A percentile compares a stretch with the other conserved stretches of the same genome.
Evolutionary conservation across 495 filamentous ascomycete genomes (phyloP).

Genomic region (Schizothecium vesticola): DNA sequence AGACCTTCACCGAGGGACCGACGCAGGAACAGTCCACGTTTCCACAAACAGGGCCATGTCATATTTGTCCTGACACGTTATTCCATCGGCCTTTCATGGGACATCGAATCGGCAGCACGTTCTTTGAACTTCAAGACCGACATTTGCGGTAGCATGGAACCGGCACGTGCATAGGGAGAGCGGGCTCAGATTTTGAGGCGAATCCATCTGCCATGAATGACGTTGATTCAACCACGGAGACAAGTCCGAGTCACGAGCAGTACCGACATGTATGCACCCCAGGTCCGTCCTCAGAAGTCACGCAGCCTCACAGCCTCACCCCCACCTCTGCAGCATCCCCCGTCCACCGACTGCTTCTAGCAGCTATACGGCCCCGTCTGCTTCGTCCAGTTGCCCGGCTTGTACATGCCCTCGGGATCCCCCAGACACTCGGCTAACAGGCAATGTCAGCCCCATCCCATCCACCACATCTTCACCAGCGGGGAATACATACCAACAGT

Average conservation of each 20-base stretch:
- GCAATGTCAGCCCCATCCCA: conserved; percentile 14
- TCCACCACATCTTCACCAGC: no score
- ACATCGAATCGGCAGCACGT: no score
- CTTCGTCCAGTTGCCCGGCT: conserved; percentile 33
- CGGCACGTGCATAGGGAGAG: not conserved
- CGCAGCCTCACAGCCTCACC: not conserved
- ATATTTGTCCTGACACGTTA: no score
- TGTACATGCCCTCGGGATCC: conserved; percentile 42
- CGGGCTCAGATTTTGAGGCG: not conserved
- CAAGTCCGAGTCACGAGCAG: not conserved
- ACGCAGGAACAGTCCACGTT: not conserved
- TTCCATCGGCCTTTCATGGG: no score
- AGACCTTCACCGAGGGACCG: not conserved
- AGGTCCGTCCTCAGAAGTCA: not conserved
- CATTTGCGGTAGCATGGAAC: not conserved
- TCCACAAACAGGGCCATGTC: no score
- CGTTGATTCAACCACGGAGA: not conserved
- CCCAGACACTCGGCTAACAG: conserved; percentile 45
- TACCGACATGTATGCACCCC: not conserved
- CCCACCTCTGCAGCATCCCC: not conserved
- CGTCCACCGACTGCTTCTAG: conserved; percentile 3
- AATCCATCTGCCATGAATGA: not conserved
- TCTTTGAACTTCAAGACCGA: not conserved
- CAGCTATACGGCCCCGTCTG: conserved; percentile 21
- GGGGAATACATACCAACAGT: conserved; percentile 41